Evolutionary conservation across 1,284 basidiomycete genomes (phyloP), one percentile per base, ranked within the genome.

Genomic region (Cryptococcus neoformans): DNA sequence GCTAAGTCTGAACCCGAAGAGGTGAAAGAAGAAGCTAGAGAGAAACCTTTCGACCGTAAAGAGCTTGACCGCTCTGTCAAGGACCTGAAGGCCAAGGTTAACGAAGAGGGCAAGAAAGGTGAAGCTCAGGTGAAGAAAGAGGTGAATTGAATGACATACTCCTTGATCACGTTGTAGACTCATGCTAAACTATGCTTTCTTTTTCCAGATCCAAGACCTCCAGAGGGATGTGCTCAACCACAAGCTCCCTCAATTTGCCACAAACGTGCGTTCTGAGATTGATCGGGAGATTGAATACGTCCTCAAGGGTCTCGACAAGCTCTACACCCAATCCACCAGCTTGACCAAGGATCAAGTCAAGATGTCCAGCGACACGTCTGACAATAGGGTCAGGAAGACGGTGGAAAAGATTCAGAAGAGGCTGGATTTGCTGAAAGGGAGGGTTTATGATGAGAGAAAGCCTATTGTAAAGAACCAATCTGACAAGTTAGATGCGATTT

Each of bases 231-330:
- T 65, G 53, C 46, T 62, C 35, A 53, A 47, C 6, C 44, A 59
- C 14, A 56, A 63, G 16, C 49, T 70, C 37, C 63, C 64, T n/a
- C 57, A 67, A 47, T 49, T 70, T 44, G 37, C 47, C 39, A 50
- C 51, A 4, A 65, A 63, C 41, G 59, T 63, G 41, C 54, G 51
- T 34, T 49, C 62, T 16, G 68, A 67, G 51, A 53, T 76, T 14
- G 67, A 68, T 11, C 62, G 68, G 40, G 72, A 75, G 49, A 67
- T 69, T 50, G 63, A 67, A 28, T 71, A 72, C 56, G 57, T 74
- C 58, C 37, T 72, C 28, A 57, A 54, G 17, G 74, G 73, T 12
- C 64, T 76, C n/a, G 71, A 76, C 64, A 70, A 70, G 54, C 65
- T 76, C n/a, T 76, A 72, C 57, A 65, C 69, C 10, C 54, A 55